A percentile compares a stretch with the other conserved stretches of the same genome.
Conservation (phyloP, 1,139 yeast species). For the Debaryomyces fabryi region DNA sequence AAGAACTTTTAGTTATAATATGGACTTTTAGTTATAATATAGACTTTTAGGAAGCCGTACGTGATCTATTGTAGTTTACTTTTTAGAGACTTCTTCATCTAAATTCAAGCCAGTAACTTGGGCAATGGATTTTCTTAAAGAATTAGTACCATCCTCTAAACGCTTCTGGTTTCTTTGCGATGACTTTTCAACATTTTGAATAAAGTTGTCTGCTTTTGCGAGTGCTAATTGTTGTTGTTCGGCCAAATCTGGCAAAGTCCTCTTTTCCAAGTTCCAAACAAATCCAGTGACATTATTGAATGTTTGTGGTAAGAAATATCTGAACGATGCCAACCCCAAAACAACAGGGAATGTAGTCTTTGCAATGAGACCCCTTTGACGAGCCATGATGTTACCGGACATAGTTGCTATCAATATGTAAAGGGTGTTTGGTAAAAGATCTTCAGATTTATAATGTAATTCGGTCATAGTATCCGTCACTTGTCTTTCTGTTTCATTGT, state of each 20-base stretch:
- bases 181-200: conserved; percentile 43
- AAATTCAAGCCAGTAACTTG: conserved; percentile 69
- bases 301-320: conserved; percentile 77
- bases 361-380: conserved; percentile 64
- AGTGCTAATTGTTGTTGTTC: conserved; percentile 58
- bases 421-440: conserved; percentile 72
- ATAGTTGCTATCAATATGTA: conserved; percentile 76
- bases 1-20: background rate
- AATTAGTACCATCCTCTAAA: conserved; percentile 42
- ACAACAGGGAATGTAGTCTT: conserved; percentile 64
- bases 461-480: conserved; percentile 68
- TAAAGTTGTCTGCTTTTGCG: conserved; percentile 48
- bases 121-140: conserved; percentile 53
- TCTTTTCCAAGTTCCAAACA: conserved; percentile 67
- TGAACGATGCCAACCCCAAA: conserved; percentile 72
- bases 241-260: conserved; percentile 67
- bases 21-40: background rate
- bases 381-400: conserved; percentile 78
- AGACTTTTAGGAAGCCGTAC: background rate
- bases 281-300: conserved; percentile 64
- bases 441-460: conserved; percentile 73
- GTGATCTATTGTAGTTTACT: conserved; percentile 16
- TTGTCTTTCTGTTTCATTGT: conserved; percentile 63
- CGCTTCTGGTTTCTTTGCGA: conserved; percentile 42
- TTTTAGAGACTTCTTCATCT: conserved; percentile 63